Conservation (phyloP, 2,329 filamentous ascomycete species). For the Macrophomina pseudophaseolina region DNA sequence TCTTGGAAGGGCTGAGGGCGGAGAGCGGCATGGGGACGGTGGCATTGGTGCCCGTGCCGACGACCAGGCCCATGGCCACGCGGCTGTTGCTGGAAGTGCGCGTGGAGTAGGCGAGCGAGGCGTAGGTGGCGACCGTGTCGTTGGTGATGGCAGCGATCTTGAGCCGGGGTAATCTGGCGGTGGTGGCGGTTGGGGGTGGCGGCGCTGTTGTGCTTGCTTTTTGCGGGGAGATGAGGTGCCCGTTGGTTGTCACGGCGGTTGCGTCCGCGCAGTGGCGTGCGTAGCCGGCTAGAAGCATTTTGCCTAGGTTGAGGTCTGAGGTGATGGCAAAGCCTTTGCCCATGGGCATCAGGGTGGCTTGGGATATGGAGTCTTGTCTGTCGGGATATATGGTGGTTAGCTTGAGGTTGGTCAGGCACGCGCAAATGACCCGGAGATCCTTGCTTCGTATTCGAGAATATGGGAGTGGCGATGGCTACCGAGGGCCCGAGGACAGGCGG, state of each 20-base stretch:
- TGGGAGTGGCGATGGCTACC: not conserved
- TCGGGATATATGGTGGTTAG: constrained; percentile 28
- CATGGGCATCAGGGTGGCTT: constrained; percentile 70
- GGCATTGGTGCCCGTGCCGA: constrained; percentile 81
- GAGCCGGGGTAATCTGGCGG: constrained; percentile 63
- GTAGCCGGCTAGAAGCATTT: constrained; percentile 65
- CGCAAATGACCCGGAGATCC: constrained; percentile 29
- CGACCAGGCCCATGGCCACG: constrained; percentile 79
- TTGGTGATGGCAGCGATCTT: constrained; percentile 79
- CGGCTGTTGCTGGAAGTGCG: constrained; percentile 65
- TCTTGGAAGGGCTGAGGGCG: constrained; percentile 68
- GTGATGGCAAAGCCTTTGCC: constrained; percentile 72
- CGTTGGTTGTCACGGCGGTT: constrained; percentile 37
- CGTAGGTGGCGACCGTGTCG: constrained; percentile 78
- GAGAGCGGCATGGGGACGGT: constrained; percentile 73
- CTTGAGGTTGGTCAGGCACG: constrained; percentile 21
- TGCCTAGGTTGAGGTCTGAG: constrained; percentile 64
- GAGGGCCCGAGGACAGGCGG: not conserved
- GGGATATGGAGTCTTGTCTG: constrained; percentile 63
- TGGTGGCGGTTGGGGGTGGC: constrained; percentile 34
- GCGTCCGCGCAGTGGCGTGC: constrained; percentile 53
- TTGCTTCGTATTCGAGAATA: not conserved
- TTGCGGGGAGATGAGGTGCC: constrained; percentile 12
- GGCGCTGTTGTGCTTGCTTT: constrained; percentile 35
- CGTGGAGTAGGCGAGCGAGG: constrained; percentile 76